phyloP scores from a whole-genome alignment of 2,329 filamentous ascomycete genomes.

The Helminthosporium solani region DNA sequence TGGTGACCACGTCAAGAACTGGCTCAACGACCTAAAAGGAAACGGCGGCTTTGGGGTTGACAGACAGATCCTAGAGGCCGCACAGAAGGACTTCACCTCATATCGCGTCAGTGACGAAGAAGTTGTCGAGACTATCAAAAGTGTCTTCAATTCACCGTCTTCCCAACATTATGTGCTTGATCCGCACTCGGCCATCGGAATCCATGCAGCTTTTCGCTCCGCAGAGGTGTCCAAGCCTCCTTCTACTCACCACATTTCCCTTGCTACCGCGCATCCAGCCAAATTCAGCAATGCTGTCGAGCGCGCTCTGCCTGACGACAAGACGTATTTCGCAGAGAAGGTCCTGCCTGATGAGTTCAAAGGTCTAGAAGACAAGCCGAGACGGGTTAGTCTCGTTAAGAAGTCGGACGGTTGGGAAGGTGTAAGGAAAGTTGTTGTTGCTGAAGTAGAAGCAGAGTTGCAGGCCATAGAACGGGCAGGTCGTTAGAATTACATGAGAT shows the following conservation, averaged over 20 bases:
- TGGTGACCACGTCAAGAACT: slow-evolving; percentile 72
- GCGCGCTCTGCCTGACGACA: slow-evolving; percentile 68
- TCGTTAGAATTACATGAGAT: slow-evolving; percentile 1
- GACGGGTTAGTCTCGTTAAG: slow-evolving; percentile 67
- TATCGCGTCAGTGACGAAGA: slow-evolving; percentile 64
- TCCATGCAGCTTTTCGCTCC: slow-evolving; percentile 73
- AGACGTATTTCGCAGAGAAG: slow-evolving; percentile 73
- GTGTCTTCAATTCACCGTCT: slow-evolving; percentile 52
- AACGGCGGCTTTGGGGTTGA: slow-evolving; percentile 83
- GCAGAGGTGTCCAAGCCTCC: slow-evolving; percentile 54
- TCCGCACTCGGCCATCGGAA: slow-evolving; percentile 86
- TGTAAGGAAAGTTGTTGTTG: slow-evolving; percentile 73
- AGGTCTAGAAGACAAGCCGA: slow-evolving; percentile 74
- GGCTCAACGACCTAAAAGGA: slow-evolving; percentile 78
- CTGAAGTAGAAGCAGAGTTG: slow-evolving; percentile 61
- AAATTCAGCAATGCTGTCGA: slow-evolving; percentile 90
- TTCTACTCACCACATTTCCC: slow-evolving; percentile 68
- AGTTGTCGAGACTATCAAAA: slow-evolving; percentile 50
- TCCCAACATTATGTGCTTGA: slow-evolving; percentile 73
- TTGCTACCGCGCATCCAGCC: slow-evolving; percentile 92
- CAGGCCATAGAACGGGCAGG: slow-evolving; percentile 30
- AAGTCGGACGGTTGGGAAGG: slow-evolving; percentile 67
- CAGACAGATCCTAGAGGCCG: slow-evolving; percentile 67
- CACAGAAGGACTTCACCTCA: slow-evolving; percentile 75
- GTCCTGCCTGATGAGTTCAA: slow-evolving; percentile 81